Base-by-base conservation (phyloP, 2,329 filamentous ascomycete species). In the Xylariales sp. region DNA sequence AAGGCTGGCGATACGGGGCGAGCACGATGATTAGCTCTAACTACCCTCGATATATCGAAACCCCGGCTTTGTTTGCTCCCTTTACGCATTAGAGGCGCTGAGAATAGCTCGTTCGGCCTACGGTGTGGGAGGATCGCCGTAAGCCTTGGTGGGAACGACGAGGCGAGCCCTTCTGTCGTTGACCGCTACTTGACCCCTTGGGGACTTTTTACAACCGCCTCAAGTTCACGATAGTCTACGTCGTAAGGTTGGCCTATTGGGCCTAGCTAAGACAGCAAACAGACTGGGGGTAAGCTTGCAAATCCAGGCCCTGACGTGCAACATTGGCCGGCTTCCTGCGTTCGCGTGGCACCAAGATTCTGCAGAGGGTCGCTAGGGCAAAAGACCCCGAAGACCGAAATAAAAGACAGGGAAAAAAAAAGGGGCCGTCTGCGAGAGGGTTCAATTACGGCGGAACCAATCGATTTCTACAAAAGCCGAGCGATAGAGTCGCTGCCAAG, bases 31-130 rank as follows among this genome's bases (percentile, higher is more conserved):
- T 50, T 30, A 55, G 45, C 23, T 56, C 18, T 46, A 48, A 41
- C 16, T 30, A 23, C 28, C 46, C 41, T 36, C 3, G 18, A 46
- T 6, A 36, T 36, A 57, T 46, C 45, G 30, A 56, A 45, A 41
- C 56, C 68, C 61, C 10, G 45, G 39, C 6, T 30, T 61, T 65
- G 59, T 65, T 68, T 70, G 62, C 50, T 65, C 39, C 53, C 46
- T 56, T 46, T 55, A 43, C 63, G 58, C 45, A 36, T 57, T 23
- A n/a, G 49, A 18, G 45, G 53, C 52, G 55, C 54, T 48, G 9
- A 50, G 34, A 36, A 54, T 67, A 43, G 34, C n/a, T 30, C 12
- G 39, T 16, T 39, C 41, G 45, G 54, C 45, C 53, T 23, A 28
- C 16, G 41, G 32, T 32, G 18, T n/a, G 10, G 59, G 41, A 9